These are phyloP conservation scores for Russula compacta DNA, from an alignment of 768 basidiomycete genomes.

Conservation along the genomic window DNA sequence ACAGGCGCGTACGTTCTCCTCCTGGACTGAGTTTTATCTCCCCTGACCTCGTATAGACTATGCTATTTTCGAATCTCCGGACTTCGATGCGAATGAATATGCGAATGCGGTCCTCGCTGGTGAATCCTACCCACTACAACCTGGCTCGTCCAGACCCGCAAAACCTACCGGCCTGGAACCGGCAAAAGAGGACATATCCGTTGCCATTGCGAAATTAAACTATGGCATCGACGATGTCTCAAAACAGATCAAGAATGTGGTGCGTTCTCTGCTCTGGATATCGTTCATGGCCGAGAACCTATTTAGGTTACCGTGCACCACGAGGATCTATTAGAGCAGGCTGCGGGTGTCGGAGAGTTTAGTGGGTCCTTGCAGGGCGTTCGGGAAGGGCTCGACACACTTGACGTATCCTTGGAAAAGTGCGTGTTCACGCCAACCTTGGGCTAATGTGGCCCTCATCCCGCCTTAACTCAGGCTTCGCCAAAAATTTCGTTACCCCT, in stretches of 20 bases:
- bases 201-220: conserved; percentile 81
- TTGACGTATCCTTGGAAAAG: conserved; percentile 74
- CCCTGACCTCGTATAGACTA: conserved; percentile 44
- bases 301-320: conserved; percentile 73
- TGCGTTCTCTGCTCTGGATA: conserved; percentile 29
- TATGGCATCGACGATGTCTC: conserved; percentile 87
- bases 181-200: conserved; percentile 78
- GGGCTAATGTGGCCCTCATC: background rate
- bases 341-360: conserved; percentile 64
- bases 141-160: conserved; percentile 23
- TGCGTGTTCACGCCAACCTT: conserved; percentile 27
- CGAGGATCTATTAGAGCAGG: conserved; percentile 71
- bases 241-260: conserved; percentile 80
- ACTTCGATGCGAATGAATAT: conserved; percentile 85
- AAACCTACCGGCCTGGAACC: conserved; percentile 40
- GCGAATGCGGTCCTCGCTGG: conserved; percentile 86
- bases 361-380: conserved; percentile 62
- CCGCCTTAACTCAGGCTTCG: conserved; percentile 47
- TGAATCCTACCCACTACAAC: conserved; percentile 54
- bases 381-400: conserved; percentile 58
- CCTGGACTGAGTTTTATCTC: background rate
- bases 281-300: background rate
- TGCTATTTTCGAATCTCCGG: conserved; percentile 56
- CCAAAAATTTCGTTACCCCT: conserved; percentile 77
- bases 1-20: conserved; percentile 17